A percentile compares a stretch with the other conserved stretches of the same genome.
Evolutionary conservation across 129 eudicot species (phyloP).

Genomic region (Silybum marianum): DNA sequence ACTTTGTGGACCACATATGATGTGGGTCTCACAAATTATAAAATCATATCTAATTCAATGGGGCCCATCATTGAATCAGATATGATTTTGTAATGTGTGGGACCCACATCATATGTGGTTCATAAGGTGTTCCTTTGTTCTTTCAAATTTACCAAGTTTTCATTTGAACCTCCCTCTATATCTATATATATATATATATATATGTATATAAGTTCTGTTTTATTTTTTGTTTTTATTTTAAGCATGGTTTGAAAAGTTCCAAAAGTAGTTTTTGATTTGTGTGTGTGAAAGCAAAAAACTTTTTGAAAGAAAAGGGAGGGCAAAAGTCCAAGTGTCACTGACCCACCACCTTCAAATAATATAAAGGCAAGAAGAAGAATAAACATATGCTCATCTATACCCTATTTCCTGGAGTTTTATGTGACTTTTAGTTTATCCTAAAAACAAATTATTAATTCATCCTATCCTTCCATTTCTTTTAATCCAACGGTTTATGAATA

Average conservation of each 20-base stretch:
- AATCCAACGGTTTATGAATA: background rate
- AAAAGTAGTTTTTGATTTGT: slow-evolving; percentile 20
- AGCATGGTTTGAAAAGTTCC: slow-evolving; percentile 15
- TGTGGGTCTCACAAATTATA: too few relatives aligned
- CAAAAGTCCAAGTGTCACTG: slow-evolving; percentile 31
- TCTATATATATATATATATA: too few relatives aligned
- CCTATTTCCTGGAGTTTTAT: background rate
- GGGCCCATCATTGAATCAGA: too few relatives aligned
- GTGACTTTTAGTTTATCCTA: background rate
- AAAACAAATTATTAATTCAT: background rate
- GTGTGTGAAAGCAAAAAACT: slow-evolving; percentile 27
- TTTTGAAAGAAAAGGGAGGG: slow-evolving; percentile 1
- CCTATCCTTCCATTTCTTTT: background rate
- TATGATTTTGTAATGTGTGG: too few relatives aligned
- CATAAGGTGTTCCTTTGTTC: too few relatives aligned
- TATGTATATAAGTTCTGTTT: background rate
- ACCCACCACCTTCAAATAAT: slow-evolving; percentile 35
- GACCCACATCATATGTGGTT: too few relatives aligned
- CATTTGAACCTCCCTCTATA: too few relatives aligned
- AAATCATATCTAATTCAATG: too few relatives aligned
- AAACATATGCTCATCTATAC: background rate
- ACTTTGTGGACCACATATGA: too few relatives aligned
- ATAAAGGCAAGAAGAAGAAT: background rate
- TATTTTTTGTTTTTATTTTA: background rate
- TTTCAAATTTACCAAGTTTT: too few relatives aligned